Evolutionary conservation across 108 stramenopile genomes (phyloP), one percentile per base, ranked within the genome.

Genomic region (Pseudonitzschia delicatissima): DNA sequence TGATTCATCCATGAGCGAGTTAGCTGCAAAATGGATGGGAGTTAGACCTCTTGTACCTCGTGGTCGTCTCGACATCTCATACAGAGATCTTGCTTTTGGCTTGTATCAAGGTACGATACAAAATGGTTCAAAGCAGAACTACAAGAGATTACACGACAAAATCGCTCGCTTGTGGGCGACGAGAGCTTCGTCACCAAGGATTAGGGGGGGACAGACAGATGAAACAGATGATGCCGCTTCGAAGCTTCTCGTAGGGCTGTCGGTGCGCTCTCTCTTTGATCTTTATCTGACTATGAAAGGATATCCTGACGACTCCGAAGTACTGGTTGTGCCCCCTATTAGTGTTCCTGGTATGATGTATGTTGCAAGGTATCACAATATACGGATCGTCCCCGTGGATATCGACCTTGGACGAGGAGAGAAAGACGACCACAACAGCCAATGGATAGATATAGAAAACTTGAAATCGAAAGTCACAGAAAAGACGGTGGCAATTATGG

Each of bases 261-360:
- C 92, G 13, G 89, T 87, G 0, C 77, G 92, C 34, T 85, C 87
- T 15, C 64, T 90, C 18, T 69, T 91, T 23, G 92, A 93, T 69
- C 40, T 90, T 39, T 93, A 89, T 52, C 70, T 93, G 5, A 68
- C 71, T 5, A 64, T 53, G 28, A 80, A 75, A 64, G 67, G 71
- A 2, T 91, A 77, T 72, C 79, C 84, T 1, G 29, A 27, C 5
- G 84, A 68, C 27, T 83, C 88, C 4, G 83, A 93, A 65, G 62
- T 93, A 17, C 63, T 93, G 21, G 74, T 91, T 21, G 81, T 78
- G 23, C 89, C 92, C 2, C 82, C 87, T 5, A 85, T 93, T 20
- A 85, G 61, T 29, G 87, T 93, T 59, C 84, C 84, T 7, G 89
- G 89, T 3, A 91, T 93, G 88, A 53, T 91, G 51, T 77, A 78